phyloP scores from a whole-genome alignment of 2,329 filamentous ascomycete species.

The Elsinoe necatrix region DNA sequence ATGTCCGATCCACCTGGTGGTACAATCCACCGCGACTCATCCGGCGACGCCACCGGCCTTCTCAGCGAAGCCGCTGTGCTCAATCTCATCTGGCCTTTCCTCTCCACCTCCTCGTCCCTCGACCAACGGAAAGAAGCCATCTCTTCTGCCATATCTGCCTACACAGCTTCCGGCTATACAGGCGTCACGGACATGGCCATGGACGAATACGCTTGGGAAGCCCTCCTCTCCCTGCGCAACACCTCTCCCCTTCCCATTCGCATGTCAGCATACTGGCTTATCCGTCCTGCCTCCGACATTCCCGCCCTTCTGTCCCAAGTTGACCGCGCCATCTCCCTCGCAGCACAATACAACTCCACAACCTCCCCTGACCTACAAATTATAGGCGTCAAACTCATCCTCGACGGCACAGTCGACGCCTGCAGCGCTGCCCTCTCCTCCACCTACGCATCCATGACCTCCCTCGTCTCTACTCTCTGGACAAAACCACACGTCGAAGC shows the following conservation, averaged over 20 bases:
- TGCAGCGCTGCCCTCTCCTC: constrained; percentile 55
- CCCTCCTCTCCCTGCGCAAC: constrained; percentile 37
- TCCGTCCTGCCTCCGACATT: constrained; percentile 39
- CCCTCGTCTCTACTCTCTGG: constrained; percentile 47
- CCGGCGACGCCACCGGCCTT: constrained; percentile 43
- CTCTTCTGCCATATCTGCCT: constrained; percentile 40
- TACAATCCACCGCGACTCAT: constrained; percentile 41
- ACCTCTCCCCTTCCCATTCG: constrained; percentile 37
- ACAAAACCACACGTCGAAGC: constrained; percentile 42
- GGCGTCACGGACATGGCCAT: constrained; percentile 52
- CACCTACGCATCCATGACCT: constrained; percentile 46
- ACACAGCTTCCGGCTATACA: constrained; percentile 45
- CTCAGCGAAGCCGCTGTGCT: constrained; percentile 48
- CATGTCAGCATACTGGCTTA: constrained; percentile 50
- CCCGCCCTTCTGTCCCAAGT: constrained; percentile 43
- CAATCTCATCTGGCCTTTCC: constrained; percentile 47
- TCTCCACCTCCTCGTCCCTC: constrained; percentile 41
- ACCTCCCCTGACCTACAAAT: constrained; percentile 44
- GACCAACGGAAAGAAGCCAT: constrained; percentile 43
- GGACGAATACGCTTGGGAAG: constrained; percentile 49
- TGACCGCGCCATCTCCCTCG: constrained; percentile 43
- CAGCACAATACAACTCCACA: constrained; percentile 36
- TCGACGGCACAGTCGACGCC: constrained; percentile 56
- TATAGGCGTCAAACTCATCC: constrained; percentile 57
- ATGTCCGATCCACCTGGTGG: constrained; percentile 46